Conservation (phyloP, 164 flowering plant genomes). For the Nymphaea colorata region DNA sequence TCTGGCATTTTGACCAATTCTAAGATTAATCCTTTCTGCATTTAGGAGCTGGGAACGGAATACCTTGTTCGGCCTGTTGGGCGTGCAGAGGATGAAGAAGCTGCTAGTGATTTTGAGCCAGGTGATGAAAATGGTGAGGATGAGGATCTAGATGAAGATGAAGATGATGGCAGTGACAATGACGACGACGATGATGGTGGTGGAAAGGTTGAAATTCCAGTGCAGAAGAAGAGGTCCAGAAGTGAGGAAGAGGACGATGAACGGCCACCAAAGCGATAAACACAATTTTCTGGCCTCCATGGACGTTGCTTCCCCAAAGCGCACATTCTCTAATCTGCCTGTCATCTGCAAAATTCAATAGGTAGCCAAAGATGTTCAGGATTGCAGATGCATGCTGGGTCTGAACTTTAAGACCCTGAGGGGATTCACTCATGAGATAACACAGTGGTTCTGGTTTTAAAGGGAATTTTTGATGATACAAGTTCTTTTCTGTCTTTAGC, state of each 20-base stretch:
- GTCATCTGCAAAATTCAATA: not conserved
- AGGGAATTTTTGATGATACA: not conserved
- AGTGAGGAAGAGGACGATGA: constrained; percentile 60
- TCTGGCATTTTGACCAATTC: not conserved
- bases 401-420: not conserved
- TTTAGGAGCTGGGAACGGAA: constrained; percentile 60
- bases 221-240: constrained; percentile 41
- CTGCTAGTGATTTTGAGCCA: constrained; percentile 79
- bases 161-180: constrained; percentile 32
- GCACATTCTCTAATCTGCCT: not conserved
- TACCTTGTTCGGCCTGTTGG: constrained; percentile 62
- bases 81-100: constrained; percentile 69
- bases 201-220: constrained; percentile 17
- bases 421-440: not conserved
- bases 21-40: not conserved
- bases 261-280: constrained; percentile 77
- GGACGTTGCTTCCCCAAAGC: not conserved
- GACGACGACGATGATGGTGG: constrained; percentile 27
- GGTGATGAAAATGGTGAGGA: constrained; percentile 58
- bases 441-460: not conserved
- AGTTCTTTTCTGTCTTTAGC: not conserved
- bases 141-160: constrained; percentile 12
- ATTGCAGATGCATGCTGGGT: not conserved
- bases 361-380: not conserved
- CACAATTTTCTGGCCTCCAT: not conserved